Percentiles rank a stretch among this genome's conserved stretches.
These are phyloP conservation scores for Heterobasidion parviporum DNA, from an alignment of 1,284 basidiomycete species.

Conservation along the genomic window DNA sequence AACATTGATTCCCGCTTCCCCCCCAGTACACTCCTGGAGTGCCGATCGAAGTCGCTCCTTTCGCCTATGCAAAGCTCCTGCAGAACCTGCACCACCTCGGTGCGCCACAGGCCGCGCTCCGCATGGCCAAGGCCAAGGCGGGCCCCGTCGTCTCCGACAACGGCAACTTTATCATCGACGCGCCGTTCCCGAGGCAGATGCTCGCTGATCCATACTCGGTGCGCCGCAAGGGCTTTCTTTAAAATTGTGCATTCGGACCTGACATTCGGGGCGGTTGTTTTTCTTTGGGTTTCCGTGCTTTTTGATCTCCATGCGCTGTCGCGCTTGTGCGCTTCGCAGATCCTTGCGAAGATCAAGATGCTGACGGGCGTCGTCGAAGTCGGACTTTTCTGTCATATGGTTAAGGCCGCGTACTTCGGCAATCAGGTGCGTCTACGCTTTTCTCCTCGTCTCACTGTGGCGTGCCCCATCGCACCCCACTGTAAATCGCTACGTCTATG, in stretches of 20 bases:
- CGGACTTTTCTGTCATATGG: conserved; percentile 90
- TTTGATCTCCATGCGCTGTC: neutral
- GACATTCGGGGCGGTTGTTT: too few species aligned
- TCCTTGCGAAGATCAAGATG: conserved; percentile 74
- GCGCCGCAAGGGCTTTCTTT: conserved; percentile 15
- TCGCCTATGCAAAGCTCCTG: conserved; percentile 87
- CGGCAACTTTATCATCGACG: conserved; percentile 92
- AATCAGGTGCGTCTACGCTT: conserved; percentile 55
- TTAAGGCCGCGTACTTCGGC: conserved; percentile 96
- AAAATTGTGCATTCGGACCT: too few species aligned
- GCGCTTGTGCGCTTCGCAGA: conserved; percentile 28
- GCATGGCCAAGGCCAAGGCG: conserved; percentile 83
- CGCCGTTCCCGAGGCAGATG: conserved; percentile 67
- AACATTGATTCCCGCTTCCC: neutral
- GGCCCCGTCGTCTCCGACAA: conserved; percentile 97
- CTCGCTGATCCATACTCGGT: conserved; percentile 70
- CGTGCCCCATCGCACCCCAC: neutral
- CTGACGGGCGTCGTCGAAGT: conserved; percentile 97
- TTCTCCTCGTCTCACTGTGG: neutral
- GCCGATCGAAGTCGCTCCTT: conserved; percentile 94
- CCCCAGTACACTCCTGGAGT: conserved; percentile 81
- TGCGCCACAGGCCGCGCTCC: conserved; percentile 57
- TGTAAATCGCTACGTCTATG: neutral
- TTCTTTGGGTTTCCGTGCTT: too few species aligned
- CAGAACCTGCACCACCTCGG: conserved; percentile 60